phyloP scores from a whole-genome alignment of 1,139 yeast species.

The Candida sp. region DNA sequence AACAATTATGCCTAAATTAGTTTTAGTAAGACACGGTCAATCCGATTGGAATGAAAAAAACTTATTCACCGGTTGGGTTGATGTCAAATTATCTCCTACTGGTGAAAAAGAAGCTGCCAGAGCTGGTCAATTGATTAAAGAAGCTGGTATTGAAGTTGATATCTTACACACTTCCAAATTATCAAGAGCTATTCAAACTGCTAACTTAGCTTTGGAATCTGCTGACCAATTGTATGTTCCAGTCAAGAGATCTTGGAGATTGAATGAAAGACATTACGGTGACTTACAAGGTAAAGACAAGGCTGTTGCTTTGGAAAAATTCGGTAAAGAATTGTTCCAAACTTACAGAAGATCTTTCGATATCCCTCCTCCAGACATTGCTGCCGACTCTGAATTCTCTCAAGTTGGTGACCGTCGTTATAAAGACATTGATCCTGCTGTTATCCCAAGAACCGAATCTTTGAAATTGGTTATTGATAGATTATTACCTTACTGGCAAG shows the following conservation, averaged over 20 bases:
- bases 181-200: conserved; percentile 97
- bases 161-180: conserved; percentile 88
- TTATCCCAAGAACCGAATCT: conserved; percentile 92
- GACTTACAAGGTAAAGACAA: conserved; percentile 98
- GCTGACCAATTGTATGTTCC: conserved; percentile 93
- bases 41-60: conserved; percentile 99
- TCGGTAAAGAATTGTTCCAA: conserved; percentile 93
- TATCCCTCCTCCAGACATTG: conserved; percentile 92
- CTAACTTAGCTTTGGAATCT: conserved; percentile 86
- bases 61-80: conserved; percentile 99
- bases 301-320: conserved; percentile 85
- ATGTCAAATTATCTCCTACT: conserved; percentile 77
- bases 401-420: conserved; percentile 88
- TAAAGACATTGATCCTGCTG: conserved; percentile 76
- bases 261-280: conserved; percentile 99
- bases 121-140: conserved; percentile 92
- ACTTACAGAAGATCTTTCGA: conserved; percentile 98
- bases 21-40: conserved; percentile 96
- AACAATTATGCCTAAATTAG: conserved; percentile 56
- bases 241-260: conserved; percentile 95
- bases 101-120: conserved; percentile 90
- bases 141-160: conserved; percentile 83
- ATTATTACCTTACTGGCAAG: conserved; percentile 98
- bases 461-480: conserved; percentile 95
- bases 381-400: conserved; percentile 73